Evolutionary conservation across 305 asterid genomes (phyloP).

Genomic region (Striga hermonthica): DNA sequence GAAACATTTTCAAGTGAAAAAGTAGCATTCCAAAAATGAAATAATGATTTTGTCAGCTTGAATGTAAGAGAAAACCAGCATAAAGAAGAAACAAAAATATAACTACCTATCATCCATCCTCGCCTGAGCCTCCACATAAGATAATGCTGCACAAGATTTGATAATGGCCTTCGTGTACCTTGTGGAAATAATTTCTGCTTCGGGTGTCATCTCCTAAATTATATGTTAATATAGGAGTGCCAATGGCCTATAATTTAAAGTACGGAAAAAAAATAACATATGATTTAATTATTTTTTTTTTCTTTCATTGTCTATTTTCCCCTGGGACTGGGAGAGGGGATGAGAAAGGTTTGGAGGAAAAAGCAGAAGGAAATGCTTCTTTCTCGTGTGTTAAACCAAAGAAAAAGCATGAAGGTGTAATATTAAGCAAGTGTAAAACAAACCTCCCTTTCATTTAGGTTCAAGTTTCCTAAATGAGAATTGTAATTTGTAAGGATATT

Average conservation of each 20-base stretch:
- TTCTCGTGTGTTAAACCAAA: not conserved
- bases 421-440: conserved; percentile 1
- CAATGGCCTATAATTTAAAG: conserved; percentile 12
- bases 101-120: conserved; percentile 96
- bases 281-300: not conserved
- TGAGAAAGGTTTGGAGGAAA: no score
- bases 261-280: conserved; percentile 12
- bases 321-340: no score
- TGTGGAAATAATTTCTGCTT: conserved; percentile 85
- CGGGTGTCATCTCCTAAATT: conserved; percentile 92
- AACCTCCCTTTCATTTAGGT: not conserved
- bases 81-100: conserved; percentile 21
- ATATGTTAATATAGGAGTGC: conserved; percentile 22
- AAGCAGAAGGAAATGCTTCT: no score
- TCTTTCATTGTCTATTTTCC: not conserved
- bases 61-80: conserved; percentile 9
- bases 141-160: conserved; percentile 90
- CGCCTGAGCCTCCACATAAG: conserved; percentile 99
- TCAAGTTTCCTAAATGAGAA: conserved; percentile 14
- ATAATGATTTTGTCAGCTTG: conserved; percentile 2
- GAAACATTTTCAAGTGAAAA: conserved; percentile 22
- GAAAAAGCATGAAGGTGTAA: conserved; percentile 12
- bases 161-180: conserved; percentile 84
- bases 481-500: no score
- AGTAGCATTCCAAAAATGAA: conserved; percentile 14